These are phyloP conservation scores for Podospora appendiculata DNA, from an alignment of 495 filamentous ascomycete genomes.

Conservation along the genomic window DNA sequence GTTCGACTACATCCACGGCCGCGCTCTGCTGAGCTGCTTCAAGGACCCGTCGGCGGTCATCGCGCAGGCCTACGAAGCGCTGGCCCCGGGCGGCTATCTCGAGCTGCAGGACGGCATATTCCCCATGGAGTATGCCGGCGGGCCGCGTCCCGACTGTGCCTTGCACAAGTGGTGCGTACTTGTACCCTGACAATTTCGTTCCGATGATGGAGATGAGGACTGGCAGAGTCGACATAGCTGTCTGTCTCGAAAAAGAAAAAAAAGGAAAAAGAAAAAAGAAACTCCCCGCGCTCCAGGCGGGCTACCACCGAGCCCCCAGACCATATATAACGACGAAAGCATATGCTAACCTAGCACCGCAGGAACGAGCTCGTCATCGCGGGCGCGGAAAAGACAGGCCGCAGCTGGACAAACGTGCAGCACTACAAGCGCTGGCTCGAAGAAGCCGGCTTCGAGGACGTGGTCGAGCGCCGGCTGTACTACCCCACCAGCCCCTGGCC, in stretches of 20 bases:
- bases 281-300: too few species aligned
- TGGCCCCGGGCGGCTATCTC: constrained; percentile 37
- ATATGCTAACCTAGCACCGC: too few species aligned
- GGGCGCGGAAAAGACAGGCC: constrained; percentile 10
- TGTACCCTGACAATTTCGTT: too few species aligned
- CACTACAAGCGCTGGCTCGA: constrained; percentile 17
- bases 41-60: constrained; percentile 37
- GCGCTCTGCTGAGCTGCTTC: constrained; percentile 39
- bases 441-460: constrained; percentile 37
- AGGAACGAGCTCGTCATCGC: constrained; percentile 12
- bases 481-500: constrained; percentile 45
- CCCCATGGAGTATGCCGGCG: constrained; percentile 19
- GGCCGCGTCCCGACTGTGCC: neutral
- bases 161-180: constrained; percentile 12
- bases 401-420: constrained; percentile 8
- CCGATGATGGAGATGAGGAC: too few species aligned
- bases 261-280: too few species aligned
- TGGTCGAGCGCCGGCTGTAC: constrained; percentile 35
- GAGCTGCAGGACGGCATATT: constrained; percentile 37
- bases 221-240: too few species aligned
- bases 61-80: constrained; percentile 27
- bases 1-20: constrained; percentile 43
- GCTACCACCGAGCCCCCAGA: too few species aligned
- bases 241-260: too few species aligned
- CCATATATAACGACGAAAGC: too few species aligned